Percentiles rank a stretch among this genome's conserved stretches.
phyloP scores from a whole-genome alignment of 192 early-diverging fungal species.

The Rhizophagus prolifer region DNA sequence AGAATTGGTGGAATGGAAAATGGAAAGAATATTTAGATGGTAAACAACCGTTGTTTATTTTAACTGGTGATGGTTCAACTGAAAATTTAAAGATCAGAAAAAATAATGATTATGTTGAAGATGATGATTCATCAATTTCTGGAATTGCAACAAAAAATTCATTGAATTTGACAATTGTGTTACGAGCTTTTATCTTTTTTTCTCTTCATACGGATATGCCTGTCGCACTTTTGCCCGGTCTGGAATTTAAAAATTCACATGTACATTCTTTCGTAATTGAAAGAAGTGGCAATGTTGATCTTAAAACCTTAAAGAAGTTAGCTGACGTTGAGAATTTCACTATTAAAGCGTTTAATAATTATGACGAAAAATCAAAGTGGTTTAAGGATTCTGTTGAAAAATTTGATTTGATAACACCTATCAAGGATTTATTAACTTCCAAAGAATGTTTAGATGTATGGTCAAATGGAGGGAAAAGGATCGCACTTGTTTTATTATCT shows the following conservation, averaged over 20 bases:
- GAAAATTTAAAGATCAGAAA: slow-evolving; percentile 22
- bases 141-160: neutral
- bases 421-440: neutral
- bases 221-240: slow-evolving; percentile 20
- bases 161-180: neutral
- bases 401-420: neutral
- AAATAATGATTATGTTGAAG: too few species aligned
- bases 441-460: slow-evolving; percentile 3
- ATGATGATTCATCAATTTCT: neutral
- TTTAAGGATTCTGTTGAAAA: neutral
- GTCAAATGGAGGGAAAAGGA: neutral
- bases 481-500: neutral
- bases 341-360: too few species aligned
- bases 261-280: slow-evolving; percentile 17
- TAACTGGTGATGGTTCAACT: slow-evolving; percentile 33
- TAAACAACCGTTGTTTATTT: slow-evolving; percentile 20
- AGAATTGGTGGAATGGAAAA: slow-evolving; percentile 26
- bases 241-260: slow-evolving; percentile 20
- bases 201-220: slow-evolving; percentile 17
- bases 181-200: slow-evolving; percentile 1
- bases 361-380: neutral
- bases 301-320: neutral
- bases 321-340: too few species aligned
- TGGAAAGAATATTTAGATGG: slow-evolving; percentile 26
- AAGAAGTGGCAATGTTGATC: neutral